These are phyloP conservation scores for Casuarina equisetifolia DNA, from an alignment of 306 rosid genomes.

Conservation along the genomic window DNA sequence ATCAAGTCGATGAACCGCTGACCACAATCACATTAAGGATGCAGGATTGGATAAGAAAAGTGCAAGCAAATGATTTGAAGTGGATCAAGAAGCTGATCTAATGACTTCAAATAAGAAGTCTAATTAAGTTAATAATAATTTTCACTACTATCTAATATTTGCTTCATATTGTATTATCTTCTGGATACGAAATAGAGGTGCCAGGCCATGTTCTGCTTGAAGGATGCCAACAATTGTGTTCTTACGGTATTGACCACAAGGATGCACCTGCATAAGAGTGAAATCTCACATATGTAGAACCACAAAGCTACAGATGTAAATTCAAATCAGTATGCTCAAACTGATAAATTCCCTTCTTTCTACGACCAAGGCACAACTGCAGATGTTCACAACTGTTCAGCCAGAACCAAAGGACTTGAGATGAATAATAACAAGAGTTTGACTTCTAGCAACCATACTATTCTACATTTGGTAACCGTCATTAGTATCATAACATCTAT, in stretches of 20 bases:
- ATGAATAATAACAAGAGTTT: constrained; percentile 4
- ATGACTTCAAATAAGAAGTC: constrained; percentile 9
- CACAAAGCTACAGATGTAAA: constrained; percentile 1
- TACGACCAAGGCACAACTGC: constrained; percentile 17
- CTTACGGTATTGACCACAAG: constrained; percentile 98
- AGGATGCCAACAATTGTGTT: constrained; percentile 93
- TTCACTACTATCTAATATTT: constrained; percentile 3
- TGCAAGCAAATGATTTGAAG: constrained; percentile 14
- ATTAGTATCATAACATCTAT: background rate
- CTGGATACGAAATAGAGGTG: constrained; percentile 93
- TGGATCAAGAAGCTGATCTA: constrained; percentile 12
- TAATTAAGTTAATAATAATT: background rate
- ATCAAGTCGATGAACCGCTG: constrained; percentile 90
- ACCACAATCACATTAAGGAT: constrained; percentile 55
- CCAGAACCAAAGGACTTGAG: constrained; percentile 10
- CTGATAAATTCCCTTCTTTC: constrained; percentile 4
- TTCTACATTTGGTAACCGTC: background rate
- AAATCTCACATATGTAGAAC: constrained; percentile 34
- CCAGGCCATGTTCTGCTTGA: constrained; percentile 83
- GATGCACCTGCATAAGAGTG: constrained; percentile 75
- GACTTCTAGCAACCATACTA: constrained; percentile 4
- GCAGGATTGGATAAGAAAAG: constrained; percentile 18
- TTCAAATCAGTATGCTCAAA: background rate
- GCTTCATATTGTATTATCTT: constrained; percentile 17
- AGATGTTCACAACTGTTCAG: constrained; percentile 1